Evolutionary conservation across 768 basidiomycete species (phyloP).

Genomic region (Mycena latifolia): DNA sequence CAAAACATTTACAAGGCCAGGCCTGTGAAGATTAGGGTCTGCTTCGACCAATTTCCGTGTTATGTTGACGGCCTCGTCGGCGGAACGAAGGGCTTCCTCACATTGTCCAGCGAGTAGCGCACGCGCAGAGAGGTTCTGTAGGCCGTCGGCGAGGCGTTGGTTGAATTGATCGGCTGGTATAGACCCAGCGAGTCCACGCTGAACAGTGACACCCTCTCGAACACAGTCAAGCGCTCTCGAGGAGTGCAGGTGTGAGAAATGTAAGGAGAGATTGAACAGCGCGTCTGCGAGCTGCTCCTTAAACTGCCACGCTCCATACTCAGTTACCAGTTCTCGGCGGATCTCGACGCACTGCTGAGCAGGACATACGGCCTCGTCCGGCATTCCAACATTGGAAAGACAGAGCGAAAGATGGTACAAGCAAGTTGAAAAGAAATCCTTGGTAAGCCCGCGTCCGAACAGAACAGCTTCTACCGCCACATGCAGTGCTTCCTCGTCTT

Average conservation of each 20-base stretch:
- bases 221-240: constrained; percentile 15
- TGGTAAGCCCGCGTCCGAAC: constrained; percentile 7
- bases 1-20: constrained; percentile 26
- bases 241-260: constrained; percentile 1
- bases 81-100: constrained; percentile 24
- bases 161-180: not conserved
- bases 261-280: constrained; percentile 31
- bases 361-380: constrained; percentile 10
- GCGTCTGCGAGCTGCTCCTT: constrained; percentile 32
- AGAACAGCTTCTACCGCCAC: constrained; percentile 25
- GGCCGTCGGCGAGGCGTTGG: constrained; percentile 24
- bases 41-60: constrained; percentile 16
- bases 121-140: constrained; percentile 32
- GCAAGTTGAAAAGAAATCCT: constrained; percentile 20
- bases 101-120: constrained; percentile 17
- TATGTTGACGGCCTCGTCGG: constrained; percentile 19
- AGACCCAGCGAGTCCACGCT: not conserved
- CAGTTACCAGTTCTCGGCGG: constrained; percentile 13
- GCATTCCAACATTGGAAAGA: constrained; percentile 19
- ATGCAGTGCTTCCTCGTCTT: constrained; percentile 18
- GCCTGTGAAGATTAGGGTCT: constrained; percentile 2
- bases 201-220: constrained; percentile 23
- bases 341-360: constrained; percentile 26
- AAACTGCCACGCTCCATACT: constrained; percentile 28
- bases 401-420: constrained; percentile 29